Conservation (phyloP, 2,329 filamentous ascomycete species). For the Cladorrhinum sp. region DNA sequence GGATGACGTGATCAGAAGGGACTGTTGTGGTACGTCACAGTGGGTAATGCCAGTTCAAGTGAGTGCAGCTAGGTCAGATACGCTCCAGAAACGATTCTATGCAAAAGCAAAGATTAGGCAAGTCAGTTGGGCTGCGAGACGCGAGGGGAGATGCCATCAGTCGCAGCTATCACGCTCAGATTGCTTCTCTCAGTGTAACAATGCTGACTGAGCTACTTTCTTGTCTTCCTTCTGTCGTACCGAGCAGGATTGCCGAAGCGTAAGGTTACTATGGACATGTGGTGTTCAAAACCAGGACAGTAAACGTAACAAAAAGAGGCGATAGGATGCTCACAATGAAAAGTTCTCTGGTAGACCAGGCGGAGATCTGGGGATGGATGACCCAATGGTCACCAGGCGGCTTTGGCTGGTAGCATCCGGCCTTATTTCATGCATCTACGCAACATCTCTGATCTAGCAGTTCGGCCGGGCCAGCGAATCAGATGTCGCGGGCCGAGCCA, state of each 20-base stretch:
- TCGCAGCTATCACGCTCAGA: background rate
- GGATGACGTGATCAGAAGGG: too few species aligned
- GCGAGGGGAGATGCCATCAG: too few species aligned
- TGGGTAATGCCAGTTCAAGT: too few species aligned
- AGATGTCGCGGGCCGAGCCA: slow-evolving; percentile 5
- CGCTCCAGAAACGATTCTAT: too few species aligned
- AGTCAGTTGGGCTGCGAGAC: too few species aligned
- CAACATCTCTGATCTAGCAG: slow-evolving; percentile 5
- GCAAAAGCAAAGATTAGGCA: too few species aligned
- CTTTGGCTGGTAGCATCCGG: slow-evolving; percentile 24
- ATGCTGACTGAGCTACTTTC: background rate
- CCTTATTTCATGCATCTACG: slow-evolving; percentile 22
- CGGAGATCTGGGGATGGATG: background rate
- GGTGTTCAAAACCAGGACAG: slow-evolving; percentile 1
- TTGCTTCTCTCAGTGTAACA: background rate
- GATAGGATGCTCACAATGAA: background rate
- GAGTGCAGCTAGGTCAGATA: too few species aligned
- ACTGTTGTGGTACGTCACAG: too few species aligned
- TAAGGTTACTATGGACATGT: background rate
- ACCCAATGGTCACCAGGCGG: slow-evolving; percentile 15
- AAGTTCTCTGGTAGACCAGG: background rate
- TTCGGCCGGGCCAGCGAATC: slow-evolving; percentile 23
- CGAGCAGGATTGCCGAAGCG: background rate
- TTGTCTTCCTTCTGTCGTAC: background rate
- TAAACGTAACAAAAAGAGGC: slow-evolving; percentile 4